These are phyloP conservation scores for Leishmania major DNA, from an alignment of 208 protist species.

Conservation along the genomic window DNA sequence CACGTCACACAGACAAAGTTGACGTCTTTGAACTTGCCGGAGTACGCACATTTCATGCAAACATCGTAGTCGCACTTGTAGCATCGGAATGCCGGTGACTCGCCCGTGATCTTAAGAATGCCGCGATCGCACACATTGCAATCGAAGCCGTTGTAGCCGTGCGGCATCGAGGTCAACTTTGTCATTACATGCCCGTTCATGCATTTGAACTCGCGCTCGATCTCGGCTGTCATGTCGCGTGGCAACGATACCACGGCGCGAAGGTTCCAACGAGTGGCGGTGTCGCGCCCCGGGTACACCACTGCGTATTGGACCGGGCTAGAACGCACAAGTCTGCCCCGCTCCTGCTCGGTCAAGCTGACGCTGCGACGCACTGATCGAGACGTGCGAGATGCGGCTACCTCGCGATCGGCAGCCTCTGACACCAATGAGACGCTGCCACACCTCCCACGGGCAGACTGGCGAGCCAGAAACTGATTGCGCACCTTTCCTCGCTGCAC, in stretches of 20 bases:
- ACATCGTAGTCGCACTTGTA: conserved; percentile 92
- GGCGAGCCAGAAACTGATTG: conserved; percentile 35
- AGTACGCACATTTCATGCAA: conserved; percentile 81
- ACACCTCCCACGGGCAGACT: conserved; percentile 28
- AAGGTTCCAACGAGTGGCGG: conserved; percentile 75
- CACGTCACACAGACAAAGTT: conserved; percentile 89
- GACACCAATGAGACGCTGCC: conserved; percentile 62
- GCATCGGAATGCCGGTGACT: conserved; percentile 78
- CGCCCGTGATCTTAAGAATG: conserved; percentile 71
- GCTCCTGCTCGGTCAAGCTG: conserved; percentile 38
- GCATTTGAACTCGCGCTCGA: conserved; percentile 68
- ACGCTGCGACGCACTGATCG: conserved; percentile 55
- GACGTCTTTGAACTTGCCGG: conserved; percentile 74
- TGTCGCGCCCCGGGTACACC: conserved; percentile 75
- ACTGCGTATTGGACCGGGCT: conserved; percentile 79
- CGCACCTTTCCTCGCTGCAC: conserved; percentile 36
- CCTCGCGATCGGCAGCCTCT: conserved; percentile 5
- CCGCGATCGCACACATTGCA: conserved; percentile 88
- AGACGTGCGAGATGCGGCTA: conserved; percentile 19
- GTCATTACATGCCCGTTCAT: conserved; percentile 90
- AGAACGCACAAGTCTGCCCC: conserved; percentile 57
- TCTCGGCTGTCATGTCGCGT: conserved; percentile 59
- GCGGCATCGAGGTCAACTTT: conserved; percentile 82
- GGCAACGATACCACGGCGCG: conserved; percentile 76
- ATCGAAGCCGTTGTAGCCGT: conserved; percentile 88